A percentile compares a stretch with the other conserved stretches of the same genome.
phyloP scores from a whole-genome alignment of 441 rosid genomes.

The Hura crepitans region DNA sequence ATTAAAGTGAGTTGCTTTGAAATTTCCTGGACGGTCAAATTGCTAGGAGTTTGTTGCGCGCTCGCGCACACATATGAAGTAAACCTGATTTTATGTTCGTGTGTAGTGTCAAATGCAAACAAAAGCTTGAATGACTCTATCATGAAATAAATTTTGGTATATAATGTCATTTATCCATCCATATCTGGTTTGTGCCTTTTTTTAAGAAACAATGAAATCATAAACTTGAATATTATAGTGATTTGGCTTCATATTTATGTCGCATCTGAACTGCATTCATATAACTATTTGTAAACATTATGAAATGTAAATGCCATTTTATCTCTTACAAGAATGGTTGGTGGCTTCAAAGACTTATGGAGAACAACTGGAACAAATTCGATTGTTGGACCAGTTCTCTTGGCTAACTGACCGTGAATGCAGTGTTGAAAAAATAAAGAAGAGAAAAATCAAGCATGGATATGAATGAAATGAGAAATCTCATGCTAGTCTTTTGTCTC shows the following conservation, averaged over 20 bases:
- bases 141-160: constrained; percentile 2
- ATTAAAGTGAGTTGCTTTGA: constrained; percentile 54
- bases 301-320: neutral
- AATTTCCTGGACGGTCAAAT: constrained; percentile 13
- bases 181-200: neutral
- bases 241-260: neutral
- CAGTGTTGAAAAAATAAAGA: too few species aligned
- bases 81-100: neutral
- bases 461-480: neutral
- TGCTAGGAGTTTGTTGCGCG: too few species aligned
- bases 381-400: neutral
- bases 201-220: neutral
- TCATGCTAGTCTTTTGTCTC: neutral
- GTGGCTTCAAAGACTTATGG: neutral
- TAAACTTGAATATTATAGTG: neutral
- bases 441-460: neutral
- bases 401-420: neutral
- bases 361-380: neutral
- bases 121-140: neutral
- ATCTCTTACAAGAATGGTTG: neutral
- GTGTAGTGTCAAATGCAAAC: neutral
- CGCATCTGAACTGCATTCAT: neutral
- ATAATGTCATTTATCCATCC: neutral
- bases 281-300: neutral
- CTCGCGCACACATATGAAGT: constrained; percentile 4